Evolutionary conservation across 2,329 filamentous ascomycete species (phyloP).

Genomic region (Colletotrichum echinochloae): DNA sequence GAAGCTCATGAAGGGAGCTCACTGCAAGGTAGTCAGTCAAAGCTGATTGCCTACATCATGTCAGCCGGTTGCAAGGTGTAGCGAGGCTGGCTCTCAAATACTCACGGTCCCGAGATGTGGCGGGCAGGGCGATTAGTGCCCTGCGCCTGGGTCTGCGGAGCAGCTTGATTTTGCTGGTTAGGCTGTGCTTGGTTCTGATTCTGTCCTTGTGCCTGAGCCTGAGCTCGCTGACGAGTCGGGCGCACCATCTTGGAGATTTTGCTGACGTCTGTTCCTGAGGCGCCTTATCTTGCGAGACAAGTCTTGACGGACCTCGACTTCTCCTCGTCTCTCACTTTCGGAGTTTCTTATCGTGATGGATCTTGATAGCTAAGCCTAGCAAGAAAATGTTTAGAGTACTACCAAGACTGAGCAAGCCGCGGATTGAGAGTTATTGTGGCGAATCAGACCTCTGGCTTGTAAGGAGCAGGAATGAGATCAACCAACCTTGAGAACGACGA

Average conservation of each 20-base stretch:
- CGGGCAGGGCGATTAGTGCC: constrained; percentile 14
- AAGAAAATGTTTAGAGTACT: background rate
- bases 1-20: constrained; percentile 39
- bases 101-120: constrained; percentile 38
- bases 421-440: background rate
- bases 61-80: constrained; percentile 3
- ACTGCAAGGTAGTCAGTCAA: constrained; percentile 66
- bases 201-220: constrained; percentile 3
- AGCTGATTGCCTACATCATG: constrained; percentile 58
- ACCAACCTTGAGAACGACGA: background rate
- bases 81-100: background rate
- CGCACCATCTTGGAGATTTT: constrained; percentile 1
- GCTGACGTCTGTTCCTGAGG: background rate
- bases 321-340: background rate
- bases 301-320: background rate
- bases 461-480: background rate
- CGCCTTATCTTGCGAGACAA: background rate
- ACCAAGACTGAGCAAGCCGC: background rate
- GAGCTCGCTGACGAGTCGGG: constrained; percentile 18
- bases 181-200: constrained; percentile 10
- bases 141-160: constrained; percentile 18
- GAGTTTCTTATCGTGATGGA: background rate
- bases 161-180: constrained; percentile 17
- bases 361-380: background rate
- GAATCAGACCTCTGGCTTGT: background rate